Evolutionary conservation across 192 early-diverging fungal genomes (phyloP).

Genomic region (Umbelopsis sp.): DNA sequence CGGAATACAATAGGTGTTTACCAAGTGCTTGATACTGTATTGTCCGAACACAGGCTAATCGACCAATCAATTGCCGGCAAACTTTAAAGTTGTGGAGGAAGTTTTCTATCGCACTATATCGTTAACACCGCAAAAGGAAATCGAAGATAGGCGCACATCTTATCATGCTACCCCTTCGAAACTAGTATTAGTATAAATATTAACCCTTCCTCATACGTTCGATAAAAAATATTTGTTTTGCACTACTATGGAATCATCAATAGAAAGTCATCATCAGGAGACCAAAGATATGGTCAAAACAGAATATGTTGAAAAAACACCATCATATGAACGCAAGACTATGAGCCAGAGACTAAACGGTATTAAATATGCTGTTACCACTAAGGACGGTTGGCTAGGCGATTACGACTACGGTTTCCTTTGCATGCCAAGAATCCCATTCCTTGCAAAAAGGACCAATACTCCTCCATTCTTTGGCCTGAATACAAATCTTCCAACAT

Average conservation of each 20-base stretch:
- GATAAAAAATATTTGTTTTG: neutral
- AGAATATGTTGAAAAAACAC: neutral
- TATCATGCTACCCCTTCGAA: neutral
- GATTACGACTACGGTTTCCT: slow-evolving; percentile 53
- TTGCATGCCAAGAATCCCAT: slow-evolving; percentile 46
- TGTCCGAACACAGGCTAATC: neutral
- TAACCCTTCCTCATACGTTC: neutral
- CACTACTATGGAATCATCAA: neutral
- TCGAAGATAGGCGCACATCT: neutral
- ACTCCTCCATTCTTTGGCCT: slow-evolving; percentile 52
- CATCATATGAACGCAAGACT: neutral
- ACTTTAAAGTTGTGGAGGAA: neutral
- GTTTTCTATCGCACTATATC: neutral
- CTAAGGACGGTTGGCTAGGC: slow-evolving; percentile 44
- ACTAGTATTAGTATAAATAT: neutral
- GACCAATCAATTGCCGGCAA: neutral
- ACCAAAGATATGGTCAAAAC: neutral
- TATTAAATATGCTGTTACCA: slow-evolving; percentile 10
- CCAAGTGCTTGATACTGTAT: neutral
- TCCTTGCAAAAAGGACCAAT: slow-evolving; percentile 22
- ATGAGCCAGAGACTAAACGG: neutral
- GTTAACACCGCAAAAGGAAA: neutral
- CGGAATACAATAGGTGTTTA: neutral
- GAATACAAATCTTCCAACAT: slow-evolving; percentile 37
- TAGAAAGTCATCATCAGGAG: neutral